These are phyloP conservation scores for Nemania abortiva DNA, from an alignment of 2,329 filamentous ascomycete species.

Conservation along the genomic window DNA sequence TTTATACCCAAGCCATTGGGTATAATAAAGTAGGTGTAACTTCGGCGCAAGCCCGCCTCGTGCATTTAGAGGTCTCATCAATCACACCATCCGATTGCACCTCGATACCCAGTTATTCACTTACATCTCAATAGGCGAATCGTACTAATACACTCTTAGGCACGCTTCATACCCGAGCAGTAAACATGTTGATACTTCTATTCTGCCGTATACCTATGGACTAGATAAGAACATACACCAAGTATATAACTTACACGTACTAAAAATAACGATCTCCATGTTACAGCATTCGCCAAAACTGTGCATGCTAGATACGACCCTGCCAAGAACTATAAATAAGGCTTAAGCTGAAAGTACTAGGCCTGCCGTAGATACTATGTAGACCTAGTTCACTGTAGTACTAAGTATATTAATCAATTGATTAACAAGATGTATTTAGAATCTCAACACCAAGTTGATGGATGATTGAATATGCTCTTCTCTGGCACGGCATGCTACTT, in stretches of 20 bases:
- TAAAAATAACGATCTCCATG: not conserved
- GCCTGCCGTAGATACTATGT: conserved; percentile 1
- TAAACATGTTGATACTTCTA: not conserved
- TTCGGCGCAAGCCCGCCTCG: too few relatives aligned
- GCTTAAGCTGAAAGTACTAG: conserved; percentile 27
- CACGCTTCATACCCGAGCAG: not conserved
- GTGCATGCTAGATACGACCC: not conserved
- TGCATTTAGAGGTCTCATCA: too few relatives aligned
- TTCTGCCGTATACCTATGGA: not conserved
- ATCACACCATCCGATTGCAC: too few relatives aligned
- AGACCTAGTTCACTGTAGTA: too few relatives aligned
- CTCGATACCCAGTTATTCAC: not conserved
- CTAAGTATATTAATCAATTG: not conserved
- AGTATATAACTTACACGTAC: too few relatives aligned
- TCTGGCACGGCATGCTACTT: not conserved
- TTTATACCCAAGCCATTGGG: too few relatives aligned
- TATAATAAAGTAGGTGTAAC: too few relatives aligned
- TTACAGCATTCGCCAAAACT: not conserved
- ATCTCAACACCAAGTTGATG: not conserved
- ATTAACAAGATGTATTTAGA: not conserved
- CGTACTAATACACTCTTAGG: not conserved
- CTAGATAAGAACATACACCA: too few relatives aligned
- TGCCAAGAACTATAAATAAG: conserved; percentile 30
- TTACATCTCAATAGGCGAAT: not conserved
- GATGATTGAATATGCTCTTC: not conserved